phyloP scores from a whole-genome alignment of 352 stramenopile genomes.

The Phytophthora constricta region DNA sequence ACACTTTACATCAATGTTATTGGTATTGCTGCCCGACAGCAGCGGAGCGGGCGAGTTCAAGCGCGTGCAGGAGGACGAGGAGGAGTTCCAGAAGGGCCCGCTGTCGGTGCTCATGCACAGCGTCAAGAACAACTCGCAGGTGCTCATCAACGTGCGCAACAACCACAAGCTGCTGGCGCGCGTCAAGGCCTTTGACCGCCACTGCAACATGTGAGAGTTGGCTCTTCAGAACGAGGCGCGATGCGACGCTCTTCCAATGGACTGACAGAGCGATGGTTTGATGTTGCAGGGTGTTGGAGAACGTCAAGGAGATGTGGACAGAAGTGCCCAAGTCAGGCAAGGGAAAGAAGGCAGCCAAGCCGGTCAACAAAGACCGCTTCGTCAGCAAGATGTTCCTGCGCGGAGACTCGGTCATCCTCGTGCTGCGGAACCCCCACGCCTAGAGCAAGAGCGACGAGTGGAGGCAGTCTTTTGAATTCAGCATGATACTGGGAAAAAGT shows the following conservation, averaged over 20 bases:
- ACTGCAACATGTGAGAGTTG: constrained; percentile 98
- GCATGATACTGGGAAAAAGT: too few species aligned
- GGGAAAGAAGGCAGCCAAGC: constrained; percentile 94
- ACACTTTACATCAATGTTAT: constrained; percentile 10
- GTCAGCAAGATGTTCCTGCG: constrained; percentile 99
- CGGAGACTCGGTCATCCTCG: constrained; percentile 99
- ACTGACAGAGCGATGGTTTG: not conserved
- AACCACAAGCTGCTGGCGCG: constrained; percentile 99
- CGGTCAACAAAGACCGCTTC: constrained; percentile 99
- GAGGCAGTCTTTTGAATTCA: too few species aligned
- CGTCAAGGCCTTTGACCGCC: constrained; percentile 99
- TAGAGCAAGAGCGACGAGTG: constrained; percentile 39
- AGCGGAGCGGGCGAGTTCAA: constrained; percentile 73
- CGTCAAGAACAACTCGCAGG: constrained; percentile 98
- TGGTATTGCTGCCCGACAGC: constrained; percentile 6
- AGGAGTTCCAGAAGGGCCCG: constrained; percentile 97
- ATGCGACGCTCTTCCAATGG: too few species aligned
- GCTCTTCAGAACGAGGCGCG: constrained; percentile 6
- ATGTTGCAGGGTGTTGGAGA: constrained; percentile 94
- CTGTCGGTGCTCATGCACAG: constrained; percentile 98
- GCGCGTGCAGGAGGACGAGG: constrained; percentile 88
- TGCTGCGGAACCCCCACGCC: constrained; percentile 96
- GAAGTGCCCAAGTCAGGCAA: constrained; percentile 98
- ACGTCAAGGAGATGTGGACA: constrained; percentile 99
- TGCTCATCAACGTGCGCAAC: constrained; percentile 99